Evolutionary conservation across 345 rosid species (phyloP).

Genomic region (Reutealis trisperma): DNA sequence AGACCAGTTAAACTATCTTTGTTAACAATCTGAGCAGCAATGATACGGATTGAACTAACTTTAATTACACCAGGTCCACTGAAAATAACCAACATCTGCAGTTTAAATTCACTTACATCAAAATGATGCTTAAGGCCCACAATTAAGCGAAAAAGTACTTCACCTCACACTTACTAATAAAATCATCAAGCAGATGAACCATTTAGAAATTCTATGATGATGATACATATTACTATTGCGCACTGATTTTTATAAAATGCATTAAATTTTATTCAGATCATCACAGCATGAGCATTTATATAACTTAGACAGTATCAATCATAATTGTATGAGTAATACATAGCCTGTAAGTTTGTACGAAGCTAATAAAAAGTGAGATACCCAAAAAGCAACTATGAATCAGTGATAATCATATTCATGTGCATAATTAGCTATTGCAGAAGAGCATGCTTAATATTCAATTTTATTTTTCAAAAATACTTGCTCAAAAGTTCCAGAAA

Average conservation of each 20-base stretch:
- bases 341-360: background rate
- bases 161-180: background rate
- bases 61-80: slow-evolving; percentile 65
- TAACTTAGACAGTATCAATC: background rate
- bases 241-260: background rate
- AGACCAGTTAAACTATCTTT: slow-evolving; percentile 61
- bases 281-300: background rate
- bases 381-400: background rate
- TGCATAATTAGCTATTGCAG: too few species aligned
- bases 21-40: slow-evolving; percentile 57
- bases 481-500: background rate
- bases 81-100: slow-evolving; percentile 72
- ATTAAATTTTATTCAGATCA: background rate
- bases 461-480: background rate
- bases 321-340: background rate
- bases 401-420: background rate
- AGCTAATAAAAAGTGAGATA: background rate
- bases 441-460: background rate
- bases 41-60: slow-evolving; percentile 57
- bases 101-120: slow-evolving; percentile 1
- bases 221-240: background rate
- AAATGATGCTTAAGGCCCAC: background rate
- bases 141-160: background rate
- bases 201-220: background rate
- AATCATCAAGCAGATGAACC: background rate